phyloP scores from a whole-genome alignment of 1,284 basidiomycete species.

The Trichosporon asahii region DNA sequence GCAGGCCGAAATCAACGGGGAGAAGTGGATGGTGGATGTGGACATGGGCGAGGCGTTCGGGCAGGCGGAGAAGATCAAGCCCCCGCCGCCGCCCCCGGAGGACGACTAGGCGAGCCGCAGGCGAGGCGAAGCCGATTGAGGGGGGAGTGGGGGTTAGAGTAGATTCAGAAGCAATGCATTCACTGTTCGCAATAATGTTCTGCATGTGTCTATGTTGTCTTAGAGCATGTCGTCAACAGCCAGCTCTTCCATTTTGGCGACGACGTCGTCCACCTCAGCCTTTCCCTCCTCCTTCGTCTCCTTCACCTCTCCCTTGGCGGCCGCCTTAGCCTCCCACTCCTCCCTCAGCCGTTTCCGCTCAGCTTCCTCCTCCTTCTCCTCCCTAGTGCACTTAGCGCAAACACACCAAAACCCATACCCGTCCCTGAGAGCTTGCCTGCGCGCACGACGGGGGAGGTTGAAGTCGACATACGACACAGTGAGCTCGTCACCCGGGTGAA shows the following conservation, averaged over 20 bases:
- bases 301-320: constrained; percentile 14
- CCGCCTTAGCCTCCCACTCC: constrained; percentile 46
- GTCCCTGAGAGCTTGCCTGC: constrained; percentile 62
- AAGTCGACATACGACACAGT: constrained; percentile 72
- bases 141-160: neutral
- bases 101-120: constrained; percentile 5
- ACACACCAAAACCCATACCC: constrained; percentile 72
- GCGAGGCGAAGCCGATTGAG: too few relatives aligned
- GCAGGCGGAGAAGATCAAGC: constrained; percentile 22
- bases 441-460: constrained; percentile 55
- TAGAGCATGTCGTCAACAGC: constrained; percentile 22
- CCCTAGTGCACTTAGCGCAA: constrained; percentile 63
- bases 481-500: constrained; percentile 70
- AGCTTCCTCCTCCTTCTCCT: constrained; percentile 52
- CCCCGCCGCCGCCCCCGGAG: constrained; percentile 18
- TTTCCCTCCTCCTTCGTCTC: constrained; percentile 53
- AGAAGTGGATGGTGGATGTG: constrained; percentile 36
- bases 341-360: constrained; percentile 5
- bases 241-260: constrained; percentile 16
- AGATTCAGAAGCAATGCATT: neutral
- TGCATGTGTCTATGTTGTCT: neutral
- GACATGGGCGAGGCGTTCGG: constrained; percentile 43
- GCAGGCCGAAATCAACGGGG: constrained; percentile 31
- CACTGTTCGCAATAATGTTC: neutral
- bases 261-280: constrained; percentile 6